Percentiles rank a stretch among this genome's conserved stretches.
Conservation (phyloP, 2,329 filamentous ascomycete genomes). For the Aureobasidium sp. region DNA sequence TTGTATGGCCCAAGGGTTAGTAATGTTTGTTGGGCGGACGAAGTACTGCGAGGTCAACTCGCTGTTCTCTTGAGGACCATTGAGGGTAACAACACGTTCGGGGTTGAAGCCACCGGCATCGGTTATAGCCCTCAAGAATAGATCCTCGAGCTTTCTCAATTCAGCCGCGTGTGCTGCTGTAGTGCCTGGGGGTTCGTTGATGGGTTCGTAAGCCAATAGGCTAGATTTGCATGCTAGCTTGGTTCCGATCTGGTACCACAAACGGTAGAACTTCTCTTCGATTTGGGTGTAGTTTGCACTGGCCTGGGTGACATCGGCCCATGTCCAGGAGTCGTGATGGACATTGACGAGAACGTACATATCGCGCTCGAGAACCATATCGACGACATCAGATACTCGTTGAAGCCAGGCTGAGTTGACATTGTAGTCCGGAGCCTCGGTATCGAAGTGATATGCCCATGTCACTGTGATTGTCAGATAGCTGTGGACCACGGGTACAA, state of each 20-base stretch:
- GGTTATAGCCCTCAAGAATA: constrained; percentile 47
- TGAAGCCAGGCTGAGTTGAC: constrained; percentile 48
- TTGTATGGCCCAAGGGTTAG: constrained; percentile 51
- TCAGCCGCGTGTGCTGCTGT: constrained; percentile 42
- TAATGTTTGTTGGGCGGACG: constrained; percentile 38
- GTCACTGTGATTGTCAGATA: constrained; percentile 35
- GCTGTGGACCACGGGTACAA: not conserved
- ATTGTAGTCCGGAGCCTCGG: constrained; percentile 43
- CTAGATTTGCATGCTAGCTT: constrained; percentile 47
- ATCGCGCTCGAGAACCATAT: constrained; percentile 43
- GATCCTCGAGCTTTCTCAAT: constrained; percentile 47
- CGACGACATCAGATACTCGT: constrained; percentile 49
- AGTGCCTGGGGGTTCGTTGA: constrained; percentile 50
- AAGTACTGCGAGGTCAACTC: constrained; percentile 49
- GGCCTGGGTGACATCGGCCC: constrained; percentile 44
- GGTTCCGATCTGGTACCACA: constrained; percentile 51
- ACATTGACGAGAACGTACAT: constrained; percentile 49
- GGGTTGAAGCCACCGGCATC: constrained; percentile 48
- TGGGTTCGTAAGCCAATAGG: constrained; percentile 48
- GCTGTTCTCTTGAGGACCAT: constrained; percentile 43
- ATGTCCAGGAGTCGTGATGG: constrained; percentile 52
- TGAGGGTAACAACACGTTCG: constrained; percentile 47
- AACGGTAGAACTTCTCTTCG: constrained; percentile 46
- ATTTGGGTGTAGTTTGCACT: constrained; percentile 43
- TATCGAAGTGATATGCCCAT: constrained; percentile 48